Evolutionary conservation across 805 yeast species (phyloP).

Genomic region (Scheffersomyces spartinae): DNA sequence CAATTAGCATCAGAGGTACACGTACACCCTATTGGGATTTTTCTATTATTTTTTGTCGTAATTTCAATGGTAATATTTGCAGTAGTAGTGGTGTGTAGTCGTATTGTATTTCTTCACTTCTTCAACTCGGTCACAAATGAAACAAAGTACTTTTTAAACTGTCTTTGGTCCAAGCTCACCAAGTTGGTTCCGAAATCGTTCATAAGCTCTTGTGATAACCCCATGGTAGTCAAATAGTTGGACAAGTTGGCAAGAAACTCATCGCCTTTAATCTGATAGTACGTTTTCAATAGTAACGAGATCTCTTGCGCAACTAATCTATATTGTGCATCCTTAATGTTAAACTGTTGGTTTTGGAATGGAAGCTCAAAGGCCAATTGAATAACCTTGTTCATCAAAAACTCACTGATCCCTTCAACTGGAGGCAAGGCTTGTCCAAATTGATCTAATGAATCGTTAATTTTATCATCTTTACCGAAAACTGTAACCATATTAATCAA

Average conservation of each 20-base stretch:
- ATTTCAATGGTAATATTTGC: too few relatives aligned
- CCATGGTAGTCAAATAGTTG: constrained; percentile 42
- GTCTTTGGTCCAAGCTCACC: constrained; percentile 43
- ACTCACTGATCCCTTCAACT: constrained; percentile 61
- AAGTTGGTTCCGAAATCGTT: constrained; percentile 53
- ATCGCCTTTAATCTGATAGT: constrained; percentile 32
- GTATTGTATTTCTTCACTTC: constrained; percentile 10
- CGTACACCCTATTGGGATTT: too few relatives aligned
- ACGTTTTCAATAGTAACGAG: constrained; percentile 53
- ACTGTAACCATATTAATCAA: constrained; percentile 49
- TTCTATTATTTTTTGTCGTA: too few relatives aligned
- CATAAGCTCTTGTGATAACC: constrained; percentile 46
- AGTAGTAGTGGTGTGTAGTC: too few relatives aligned
- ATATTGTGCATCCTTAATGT: constrained; percentile 69
- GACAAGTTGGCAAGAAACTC: constrained; percentile 36
- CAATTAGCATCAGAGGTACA: too few relatives aligned
- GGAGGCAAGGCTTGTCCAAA: constrained; percentile 34
- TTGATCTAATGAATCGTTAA: constrained; percentile 50
- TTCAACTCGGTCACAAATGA: constrained; percentile 25
- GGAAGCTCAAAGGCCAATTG: constrained; percentile 69
- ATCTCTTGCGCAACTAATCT: constrained; percentile 67
- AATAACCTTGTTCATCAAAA: constrained; percentile 56
- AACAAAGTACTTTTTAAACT: constrained; percentile 61
- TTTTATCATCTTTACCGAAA: constrained; percentile 57
- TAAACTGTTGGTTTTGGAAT: constrained; percentile 54